phyloP scores from a whole-genome alignment of 768 basidiomycete species.

The Lentinula sp. region DNA sequence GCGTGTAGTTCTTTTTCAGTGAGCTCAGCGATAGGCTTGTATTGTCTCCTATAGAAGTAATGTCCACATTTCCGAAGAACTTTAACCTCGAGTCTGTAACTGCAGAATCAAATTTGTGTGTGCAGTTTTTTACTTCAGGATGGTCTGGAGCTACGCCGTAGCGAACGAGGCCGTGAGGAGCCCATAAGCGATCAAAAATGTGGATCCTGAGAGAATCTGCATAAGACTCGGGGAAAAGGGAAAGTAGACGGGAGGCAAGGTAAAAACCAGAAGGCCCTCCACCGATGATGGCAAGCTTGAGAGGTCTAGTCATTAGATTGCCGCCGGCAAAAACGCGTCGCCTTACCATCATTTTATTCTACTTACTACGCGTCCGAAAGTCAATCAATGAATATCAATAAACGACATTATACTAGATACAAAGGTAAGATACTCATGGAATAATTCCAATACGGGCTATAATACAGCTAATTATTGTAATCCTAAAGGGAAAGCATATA shows the following conservation, averaged over 20 bases:
- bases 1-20: conserved; percentile 70
- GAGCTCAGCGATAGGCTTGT: conserved; percentile 50
- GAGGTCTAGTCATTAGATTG: conserved; percentile 3
- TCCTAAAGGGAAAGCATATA: background rate
- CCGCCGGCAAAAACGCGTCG: background rate
- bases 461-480: background rate
- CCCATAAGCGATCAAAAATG: conserved; percentile 88
- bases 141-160: conserved; percentile 99
- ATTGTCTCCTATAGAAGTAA: conserved; percentile 22
- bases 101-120: conserved; percentile 85
- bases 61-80: conserved; percentile 89
- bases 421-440: background rate
- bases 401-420: background rate
- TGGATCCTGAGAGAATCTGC: conserved; percentile 50
- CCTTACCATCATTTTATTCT: no score
- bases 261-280: conserved; percentile 97
- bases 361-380: no score
- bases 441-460: background rate
- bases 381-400: no score
- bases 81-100: conserved; percentile 75
- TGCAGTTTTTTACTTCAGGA: conserved; percentile 99
- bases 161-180: conserved; percentile 90
- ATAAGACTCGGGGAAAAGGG: conserved; percentile 38
- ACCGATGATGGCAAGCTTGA: conserved; percentile 89
- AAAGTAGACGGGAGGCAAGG: conserved; percentile 80